These are phyloP conservation scores for Melocanna baccifera DNA, from an alignment of 176 grass and related monocot genomes.

Conservation along the genomic window DNA sequence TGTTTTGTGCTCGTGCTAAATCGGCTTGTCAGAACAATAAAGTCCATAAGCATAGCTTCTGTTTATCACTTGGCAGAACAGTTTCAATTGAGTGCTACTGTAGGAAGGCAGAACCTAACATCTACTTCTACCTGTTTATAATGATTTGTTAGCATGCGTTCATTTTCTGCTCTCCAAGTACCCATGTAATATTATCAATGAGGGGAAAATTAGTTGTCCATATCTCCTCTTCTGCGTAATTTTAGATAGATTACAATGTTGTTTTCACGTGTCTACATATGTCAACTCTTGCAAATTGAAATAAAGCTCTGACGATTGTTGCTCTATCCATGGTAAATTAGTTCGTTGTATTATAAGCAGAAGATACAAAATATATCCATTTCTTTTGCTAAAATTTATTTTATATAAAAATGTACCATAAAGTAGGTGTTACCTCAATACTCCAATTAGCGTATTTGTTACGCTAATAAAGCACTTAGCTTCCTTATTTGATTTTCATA, in stretches of 20 bases:
- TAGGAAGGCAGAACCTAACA: neutral
- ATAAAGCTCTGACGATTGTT: neutral
- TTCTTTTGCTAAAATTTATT: neutral
- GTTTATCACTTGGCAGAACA: slow-evolving; percentile 11
- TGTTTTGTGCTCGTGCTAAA: slow-evolving; percentile 30
- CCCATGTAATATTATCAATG: neutral
- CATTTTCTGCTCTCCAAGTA: neutral
- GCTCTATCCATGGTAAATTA: neutral
- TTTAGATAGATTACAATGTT: neutral
- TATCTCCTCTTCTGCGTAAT: neutral
- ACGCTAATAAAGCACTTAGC: too few relatives aligned
- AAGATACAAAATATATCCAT: neutral
- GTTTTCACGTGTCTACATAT: neutral
- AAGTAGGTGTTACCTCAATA: neutral
- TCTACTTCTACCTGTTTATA: slow-evolving; percentile 23
- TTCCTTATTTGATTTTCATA: neutral
- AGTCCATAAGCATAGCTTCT: slow-evolving; percentile 27
- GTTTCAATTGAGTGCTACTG: neutral
- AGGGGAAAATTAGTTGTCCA: neutral
- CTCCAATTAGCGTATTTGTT: neutral
- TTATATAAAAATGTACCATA: neutral
- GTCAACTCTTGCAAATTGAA: neutral
- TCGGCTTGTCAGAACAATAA: slow-evolving; percentile 36
- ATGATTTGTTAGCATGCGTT: neutral
- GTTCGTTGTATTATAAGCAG: neutral